Evolutionary conservation across 2,329 filamentous ascomycete genomes (phyloP).

Genomic region (Talaromyces sp.): DNA sequence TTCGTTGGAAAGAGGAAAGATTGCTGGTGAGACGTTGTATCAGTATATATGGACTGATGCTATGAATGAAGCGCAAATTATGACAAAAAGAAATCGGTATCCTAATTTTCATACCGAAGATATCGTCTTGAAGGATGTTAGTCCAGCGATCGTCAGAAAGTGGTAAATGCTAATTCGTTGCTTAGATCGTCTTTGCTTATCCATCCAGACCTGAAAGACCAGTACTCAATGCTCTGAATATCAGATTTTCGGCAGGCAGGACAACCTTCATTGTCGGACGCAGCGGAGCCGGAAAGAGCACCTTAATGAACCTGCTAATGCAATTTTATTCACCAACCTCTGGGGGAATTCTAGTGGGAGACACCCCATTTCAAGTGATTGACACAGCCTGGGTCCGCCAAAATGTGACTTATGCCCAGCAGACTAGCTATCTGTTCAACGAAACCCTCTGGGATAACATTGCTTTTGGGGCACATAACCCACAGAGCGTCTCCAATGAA

Average conservation of each 20-base stretch:
- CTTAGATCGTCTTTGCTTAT: constrained; percentile 76
- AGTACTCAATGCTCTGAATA: constrained; percentile 60
- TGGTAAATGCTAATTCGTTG: background rate
- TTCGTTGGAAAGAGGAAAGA: constrained; percentile 73
- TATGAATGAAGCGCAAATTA: constrained; percentile 16
- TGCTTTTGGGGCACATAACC: constrained; percentile 61
- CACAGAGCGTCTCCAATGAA: constrained; percentile 48
- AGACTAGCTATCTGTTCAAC: constrained; percentile 75
- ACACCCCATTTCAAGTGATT: constrained; percentile 57
- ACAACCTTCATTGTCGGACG: constrained; percentile 78
- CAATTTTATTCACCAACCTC: constrained; percentile 67
- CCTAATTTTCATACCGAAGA: constrained; percentile 57
- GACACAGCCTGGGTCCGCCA: constrained; percentile 69
- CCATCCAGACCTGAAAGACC: constrained; percentile 62
- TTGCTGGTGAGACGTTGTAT: constrained; percentile 64
- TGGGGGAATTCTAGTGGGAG: constrained; percentile 70
- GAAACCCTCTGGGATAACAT: constrained; percentile 78
- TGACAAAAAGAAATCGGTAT: constrained; percentile 26
- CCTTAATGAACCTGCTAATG: constrained; percentile 73
- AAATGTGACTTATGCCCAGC: constrained; percentile 78
- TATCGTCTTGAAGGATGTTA: constrained; percentile 66
- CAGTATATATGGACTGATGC: constrained; percentile 38
- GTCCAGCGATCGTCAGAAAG: background rate
- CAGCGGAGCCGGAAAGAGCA: constrained; percentile 92
- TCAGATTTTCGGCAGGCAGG: constrained; percentile 69